Evolutionary conservation across 257 asterid genomes (phyloP).

Genomic region (Misopates orontium): DNA sequence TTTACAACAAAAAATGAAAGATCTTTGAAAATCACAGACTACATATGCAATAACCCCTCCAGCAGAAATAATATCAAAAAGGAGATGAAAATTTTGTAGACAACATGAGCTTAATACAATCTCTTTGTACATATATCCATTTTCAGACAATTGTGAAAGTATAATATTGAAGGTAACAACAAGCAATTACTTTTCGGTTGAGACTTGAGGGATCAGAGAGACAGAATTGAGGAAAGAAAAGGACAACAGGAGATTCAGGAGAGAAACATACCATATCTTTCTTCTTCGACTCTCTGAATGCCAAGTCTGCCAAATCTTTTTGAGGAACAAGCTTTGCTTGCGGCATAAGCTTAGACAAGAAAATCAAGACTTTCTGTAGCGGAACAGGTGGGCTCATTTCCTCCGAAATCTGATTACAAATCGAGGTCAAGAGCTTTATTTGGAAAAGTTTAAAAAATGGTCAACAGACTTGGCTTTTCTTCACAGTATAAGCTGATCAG

Average conservation of each 20-base stretch:
- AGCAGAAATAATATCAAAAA: too few species aligned
- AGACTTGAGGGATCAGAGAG: too few species aligned
- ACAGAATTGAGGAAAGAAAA: too few species aligned
- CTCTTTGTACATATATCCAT: too few species aligned
- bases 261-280: constrained; percentile 55
- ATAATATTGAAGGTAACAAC: too few species aligned
- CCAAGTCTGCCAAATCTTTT: constrained; percentile 82
- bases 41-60: neutral
- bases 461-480: too few species aligned
- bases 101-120: too few species aligned
- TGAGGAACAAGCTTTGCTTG: constrained; percentile 90
- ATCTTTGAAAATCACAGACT: neutral
- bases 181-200: too few species aligned
- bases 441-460: neutral
- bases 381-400: constrained; percentile 81
- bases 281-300: constrained; percentile 73
- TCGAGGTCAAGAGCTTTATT: constrained; percentile 25
- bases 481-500: too few species aligned
- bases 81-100: too few species aligned
- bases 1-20: neutral
- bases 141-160: too few species aligned
- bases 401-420: constrained; percentile 68
- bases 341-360: constrained; percentile 68
- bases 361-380: constrained; percentile 71
- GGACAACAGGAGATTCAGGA: constrained; percentile 6